phyloP scores from a whole-genome alignment of 2,329 filamentous ascomycete genomes.

The Chrysosporium keratinophilum region DNA sequence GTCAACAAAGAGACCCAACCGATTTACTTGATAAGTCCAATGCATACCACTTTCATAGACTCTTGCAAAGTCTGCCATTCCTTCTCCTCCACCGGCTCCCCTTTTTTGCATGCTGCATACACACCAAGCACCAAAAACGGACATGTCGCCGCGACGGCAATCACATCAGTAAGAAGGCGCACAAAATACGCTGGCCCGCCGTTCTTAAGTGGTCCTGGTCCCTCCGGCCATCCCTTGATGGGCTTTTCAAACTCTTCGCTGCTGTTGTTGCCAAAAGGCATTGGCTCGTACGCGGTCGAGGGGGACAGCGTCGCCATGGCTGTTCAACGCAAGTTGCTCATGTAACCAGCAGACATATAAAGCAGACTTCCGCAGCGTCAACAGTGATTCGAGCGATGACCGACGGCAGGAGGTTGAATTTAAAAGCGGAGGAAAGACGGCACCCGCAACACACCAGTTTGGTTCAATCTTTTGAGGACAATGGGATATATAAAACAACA shows the following conservation, averaged over 20 bases:
- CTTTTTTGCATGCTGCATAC: neutral
- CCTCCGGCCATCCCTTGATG: slow-evolving; percentile 7
- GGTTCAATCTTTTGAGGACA: too few species aligned
- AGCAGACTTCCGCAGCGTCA: too few species aligned
- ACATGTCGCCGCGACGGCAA: neutral
- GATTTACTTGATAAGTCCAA: too few species aligned
- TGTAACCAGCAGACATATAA: too few species aligned
- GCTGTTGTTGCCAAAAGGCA: neutral
- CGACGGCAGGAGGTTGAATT: too few species aligned
- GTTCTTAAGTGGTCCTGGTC: neutral
- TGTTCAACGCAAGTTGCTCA: too few species aligned
- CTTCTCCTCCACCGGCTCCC: neutral
- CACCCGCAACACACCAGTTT: too few species aligned
- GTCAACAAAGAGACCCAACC: too few species aligned
- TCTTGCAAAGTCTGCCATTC: slow-evolving; percentile 8
- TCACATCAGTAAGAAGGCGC: neutral
- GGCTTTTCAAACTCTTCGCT: neutral
- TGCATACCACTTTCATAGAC: slow-evolving; percentile 11
- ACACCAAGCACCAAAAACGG: slow-evolving; percentile 10
- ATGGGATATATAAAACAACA: too few species aligned
- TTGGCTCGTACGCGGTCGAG: slow-evolving; percentile 3
- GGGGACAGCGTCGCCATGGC: neutral
- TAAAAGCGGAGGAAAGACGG: too few species aligned
- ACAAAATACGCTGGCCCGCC: neutral
- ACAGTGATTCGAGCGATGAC: too few species aligned